Percentiles rank a stretch among this genome's conserved stretches.
phyloP scores from a whole-genome alignment of 2,329 filamentous ascomycete genomes.

The Ophiostoma populinum region DNA sequence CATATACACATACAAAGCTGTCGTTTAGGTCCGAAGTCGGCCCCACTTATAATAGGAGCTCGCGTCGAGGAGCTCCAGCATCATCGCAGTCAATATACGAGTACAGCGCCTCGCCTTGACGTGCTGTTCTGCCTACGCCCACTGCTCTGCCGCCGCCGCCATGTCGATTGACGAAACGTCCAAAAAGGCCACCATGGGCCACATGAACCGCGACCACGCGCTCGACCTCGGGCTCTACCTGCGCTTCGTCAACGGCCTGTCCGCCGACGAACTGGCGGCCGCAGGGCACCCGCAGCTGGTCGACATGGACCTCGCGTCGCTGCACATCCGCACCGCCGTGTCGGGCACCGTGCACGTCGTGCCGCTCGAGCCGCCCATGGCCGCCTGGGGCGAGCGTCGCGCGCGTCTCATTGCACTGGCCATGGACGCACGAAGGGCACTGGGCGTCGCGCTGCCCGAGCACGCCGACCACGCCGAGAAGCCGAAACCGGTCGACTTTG shows the following conservation, averaged over 20 bases:
- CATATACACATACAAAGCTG: no score
- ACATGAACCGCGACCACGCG: slow-evolving; percentile 78
- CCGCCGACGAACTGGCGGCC: slow-evolving; percentile 18
- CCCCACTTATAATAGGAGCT: no score
- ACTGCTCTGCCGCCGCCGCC: no score
- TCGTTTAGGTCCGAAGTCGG: no score
- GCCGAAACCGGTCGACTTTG: slow-evolving; percentile 16
- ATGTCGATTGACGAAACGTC: slow-evolving; percentile 11
- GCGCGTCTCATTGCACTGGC: slow-evolving; percentile 56
- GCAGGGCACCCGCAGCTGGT: slow-evolving; percentile 33
- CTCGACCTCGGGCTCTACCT: slow-evolving; percentile 62
- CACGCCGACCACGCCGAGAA: slow-evolving; percentile 24
- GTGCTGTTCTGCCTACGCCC: no score
- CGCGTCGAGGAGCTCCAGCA: no score
- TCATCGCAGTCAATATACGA: no score
- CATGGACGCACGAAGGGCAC: slow-evolving; percentile 33
- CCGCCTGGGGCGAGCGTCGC: slow-evolving; percentile 49
- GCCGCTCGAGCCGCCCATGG: slow-evolving; percentile 52
- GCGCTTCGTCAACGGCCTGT: slow-evolving; percentile 47
- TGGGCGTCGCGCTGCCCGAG: slow-evolving; percentile 38
- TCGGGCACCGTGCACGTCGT: slow-evolving; percentile 30
- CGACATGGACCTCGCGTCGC: slow-evolving; percentile 44
- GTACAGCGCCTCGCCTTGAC: no score
- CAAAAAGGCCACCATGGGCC: slow-evolving; percentile 36
- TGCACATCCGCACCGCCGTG: slow-evolving; percentile 41